phyloP scores from a whole-genome alignment of 2,329 filamentous ascomycete genomes.

The Apiospora phragmitis region DNA sequence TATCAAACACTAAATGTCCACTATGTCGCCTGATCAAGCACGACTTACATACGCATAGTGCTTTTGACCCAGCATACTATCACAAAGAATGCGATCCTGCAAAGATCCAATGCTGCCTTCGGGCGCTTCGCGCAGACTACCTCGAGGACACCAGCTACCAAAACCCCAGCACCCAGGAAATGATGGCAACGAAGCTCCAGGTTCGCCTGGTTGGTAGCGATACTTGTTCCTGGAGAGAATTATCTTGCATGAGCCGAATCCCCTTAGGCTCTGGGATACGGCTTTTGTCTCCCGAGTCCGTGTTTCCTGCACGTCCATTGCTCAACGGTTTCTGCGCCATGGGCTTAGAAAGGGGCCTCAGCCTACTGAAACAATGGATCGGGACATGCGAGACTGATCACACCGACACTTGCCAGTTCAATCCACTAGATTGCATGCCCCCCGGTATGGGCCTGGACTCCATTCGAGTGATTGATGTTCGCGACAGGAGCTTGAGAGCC shows the following conservation, averaged over 20 bases:
- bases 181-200: background rate
- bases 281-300: slow-evolving; percentile 3
- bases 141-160: background rate
- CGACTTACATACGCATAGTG: background rate
- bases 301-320: slow-evolving; percentile 4
- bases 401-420: background rate
- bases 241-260: background rate
- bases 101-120: background rate
- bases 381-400: background rate
- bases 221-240: background rate
- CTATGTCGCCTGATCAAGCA: slow-evolving; percentile 10
- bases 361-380: background rate
- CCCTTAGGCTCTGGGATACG: background rate
- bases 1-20: background rate
- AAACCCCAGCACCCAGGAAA: background rate
- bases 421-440: background rate
- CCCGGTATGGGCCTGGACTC: background rate
- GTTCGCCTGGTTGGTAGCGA: background rate
- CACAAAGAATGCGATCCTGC: background rate
- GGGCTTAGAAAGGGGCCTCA: background rate
- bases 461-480: background rate
- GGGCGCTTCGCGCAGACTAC: background rate
- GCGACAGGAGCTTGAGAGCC: background rate
- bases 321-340: background rate
- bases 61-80: background rate